phyloP scores from a whole-genome alignment of 257 asterid species.

The Petunia axillaris region DNA sequence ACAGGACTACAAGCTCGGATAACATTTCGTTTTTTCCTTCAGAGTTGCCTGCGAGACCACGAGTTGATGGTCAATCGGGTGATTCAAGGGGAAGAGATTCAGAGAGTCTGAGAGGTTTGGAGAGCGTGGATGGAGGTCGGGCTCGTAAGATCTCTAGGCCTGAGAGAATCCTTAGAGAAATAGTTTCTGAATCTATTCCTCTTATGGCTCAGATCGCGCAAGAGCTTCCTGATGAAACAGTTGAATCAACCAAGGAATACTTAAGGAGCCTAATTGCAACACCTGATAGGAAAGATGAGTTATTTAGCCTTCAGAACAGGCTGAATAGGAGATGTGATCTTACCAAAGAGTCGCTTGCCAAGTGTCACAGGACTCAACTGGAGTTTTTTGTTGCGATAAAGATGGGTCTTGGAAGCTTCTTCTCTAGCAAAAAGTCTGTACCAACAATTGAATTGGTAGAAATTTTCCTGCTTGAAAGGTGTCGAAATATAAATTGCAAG shows the following conservation, averaged over 20 bases:
- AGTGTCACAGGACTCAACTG: constrained; percentile 74
- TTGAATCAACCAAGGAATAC: constrained; percentile 72
- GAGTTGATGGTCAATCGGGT: constrained; percentile 60
- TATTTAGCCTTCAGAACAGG: constrained; percentile 58
- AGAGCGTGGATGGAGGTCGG: constrained; percentile 50
- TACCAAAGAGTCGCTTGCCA: constrained; percentile 64
- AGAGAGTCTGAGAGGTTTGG: constrained; percentile 39
- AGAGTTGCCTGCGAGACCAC: constrained; percentile 84
- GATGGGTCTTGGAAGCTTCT: constrained; percentile 64
- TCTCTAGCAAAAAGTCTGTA: constrained; percentile 48
- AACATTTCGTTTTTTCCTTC: constrained; percentile 81
- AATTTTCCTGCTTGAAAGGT: constrained; percentile 72
- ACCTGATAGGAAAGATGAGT: constrained; percentile 67
- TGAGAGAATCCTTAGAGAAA: constrained; percentile 77
- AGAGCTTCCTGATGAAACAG: constrained; percentile 77
- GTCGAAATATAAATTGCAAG: constrained; percentile 78
- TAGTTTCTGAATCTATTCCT: constrained; percentile 74
- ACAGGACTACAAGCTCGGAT: constrained; percentile 65
- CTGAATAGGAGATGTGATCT: constrained; percentile 83
- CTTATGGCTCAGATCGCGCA: constrained; percentile 73
- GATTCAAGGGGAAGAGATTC: constrained; percentile 40
- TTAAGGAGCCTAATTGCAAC: constrained; percentile 51
- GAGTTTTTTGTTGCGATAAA: constrained; percentile 72
- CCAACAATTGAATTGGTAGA: constrained; percentile 67
- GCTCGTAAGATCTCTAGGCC: constrained; percentile 56